phyloP scores from a whole-genome alignment of 768 basidiomycete genomes.

The Pholiota microspora region DNA sequence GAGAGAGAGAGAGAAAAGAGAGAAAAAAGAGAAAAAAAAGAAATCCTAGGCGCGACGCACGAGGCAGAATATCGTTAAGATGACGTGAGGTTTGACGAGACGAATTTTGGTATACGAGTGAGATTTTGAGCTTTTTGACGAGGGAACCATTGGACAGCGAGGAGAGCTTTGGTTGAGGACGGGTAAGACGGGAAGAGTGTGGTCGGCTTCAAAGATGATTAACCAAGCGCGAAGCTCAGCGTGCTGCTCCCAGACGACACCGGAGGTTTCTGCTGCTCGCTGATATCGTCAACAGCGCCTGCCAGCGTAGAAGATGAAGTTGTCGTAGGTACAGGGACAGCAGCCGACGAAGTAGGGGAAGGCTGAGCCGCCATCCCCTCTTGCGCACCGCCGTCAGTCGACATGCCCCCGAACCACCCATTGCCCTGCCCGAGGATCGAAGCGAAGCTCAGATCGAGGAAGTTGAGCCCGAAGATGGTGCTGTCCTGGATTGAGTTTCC shows the following conservation, averaged over 20 bases:
- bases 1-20: constrained; percentile 10
- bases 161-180: no score
- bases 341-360: no score
- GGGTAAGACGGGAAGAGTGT: no score
- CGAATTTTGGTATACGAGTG: no score
- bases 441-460: background rate
- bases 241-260: constrained; percentile 13
- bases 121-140: no score
- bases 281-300: background rate
- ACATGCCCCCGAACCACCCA: background rate
- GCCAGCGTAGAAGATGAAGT: background rate
- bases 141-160: no score
- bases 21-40: constrained; percentile 7
- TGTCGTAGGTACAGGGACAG: no score
- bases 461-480: background rate
- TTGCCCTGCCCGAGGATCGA: background rate
- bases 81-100: no score
- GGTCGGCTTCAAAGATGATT: background rate
- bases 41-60: no score
- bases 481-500: background rate
- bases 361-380: no score
- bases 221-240: constrained; percentile 21
- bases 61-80: no score
- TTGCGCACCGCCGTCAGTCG: background rate
- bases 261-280: background rate